Conservation (phyloP, 495 filamentous ascomycete genomes). For the Annulohypoxylon maeteangense region DNA sequence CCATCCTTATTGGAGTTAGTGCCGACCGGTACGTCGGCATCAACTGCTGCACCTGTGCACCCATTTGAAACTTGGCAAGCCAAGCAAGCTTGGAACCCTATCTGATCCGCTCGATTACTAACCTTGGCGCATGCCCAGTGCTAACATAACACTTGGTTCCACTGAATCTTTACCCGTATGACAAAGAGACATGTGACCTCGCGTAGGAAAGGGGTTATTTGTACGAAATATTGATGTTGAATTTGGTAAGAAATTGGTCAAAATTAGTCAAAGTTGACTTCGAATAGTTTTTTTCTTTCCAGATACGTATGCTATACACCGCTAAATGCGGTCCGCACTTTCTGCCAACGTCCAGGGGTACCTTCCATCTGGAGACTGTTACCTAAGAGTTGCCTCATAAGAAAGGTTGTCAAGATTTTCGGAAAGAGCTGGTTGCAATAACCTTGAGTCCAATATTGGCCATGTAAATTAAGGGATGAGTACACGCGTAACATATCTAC, state of each 20-base stretch:
- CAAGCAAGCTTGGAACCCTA: neutral
- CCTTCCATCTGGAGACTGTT: too few species aligned
- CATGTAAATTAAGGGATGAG: neutral
- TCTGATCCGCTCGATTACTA: slow-evolving; percentile 9
- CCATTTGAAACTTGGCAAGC: neutral
- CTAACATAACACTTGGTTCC: neutral
- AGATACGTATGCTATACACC: too few species aligned
- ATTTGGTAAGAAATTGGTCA: too few species aligned
- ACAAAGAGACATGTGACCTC: neutral
- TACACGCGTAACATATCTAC: too few species aligned
- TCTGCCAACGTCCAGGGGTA: too few species aligned
- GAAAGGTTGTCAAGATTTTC: neutral
- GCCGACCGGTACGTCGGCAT: slow-evolving; percentile 27
- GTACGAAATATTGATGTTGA: neutral
- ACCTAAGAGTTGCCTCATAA: neutral
- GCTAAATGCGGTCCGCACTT: too few species aligned
- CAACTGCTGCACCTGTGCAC: too few species aligned
- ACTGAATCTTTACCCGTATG: neutral
- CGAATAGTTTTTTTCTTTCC: neutral
- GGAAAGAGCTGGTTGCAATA: neutral
- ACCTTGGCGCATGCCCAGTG: neutral
- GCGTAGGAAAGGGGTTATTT: neutral
- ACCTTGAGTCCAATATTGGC: neutral
- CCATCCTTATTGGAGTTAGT: slow-evolving; percentile 28
- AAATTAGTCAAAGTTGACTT: neutral